Conservation (phyloP, 371 early-diverging fungal species). For the Circinella umbellata region DNA sequence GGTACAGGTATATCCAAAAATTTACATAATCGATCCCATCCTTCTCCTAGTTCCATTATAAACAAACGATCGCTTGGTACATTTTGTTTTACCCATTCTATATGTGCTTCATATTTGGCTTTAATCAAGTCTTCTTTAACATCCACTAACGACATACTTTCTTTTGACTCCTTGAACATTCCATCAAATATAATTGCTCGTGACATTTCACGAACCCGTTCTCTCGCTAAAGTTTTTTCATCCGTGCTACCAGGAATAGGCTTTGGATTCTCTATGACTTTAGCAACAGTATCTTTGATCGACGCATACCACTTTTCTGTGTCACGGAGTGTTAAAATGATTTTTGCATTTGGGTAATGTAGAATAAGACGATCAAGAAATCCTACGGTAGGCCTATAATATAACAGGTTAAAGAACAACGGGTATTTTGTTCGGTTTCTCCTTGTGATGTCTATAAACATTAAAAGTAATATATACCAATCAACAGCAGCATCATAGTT, state of each 20-base stretch:
- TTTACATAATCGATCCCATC: slow-evolving; percentile 22
- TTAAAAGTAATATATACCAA: slow-evolving; percentile 11
- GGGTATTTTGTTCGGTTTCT: too few relatives aligned
- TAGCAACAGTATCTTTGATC: slow-evolving; percentile 29
- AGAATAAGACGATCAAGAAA: slow-evolving; percentile 16
- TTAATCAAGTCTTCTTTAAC: slow-evolving; percentile 24
- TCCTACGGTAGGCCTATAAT: not conserved
- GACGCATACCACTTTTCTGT: slow-evolving; percentile 45
- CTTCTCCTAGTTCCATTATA: slow-evolving; percentile 38
- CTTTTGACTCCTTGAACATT: slow-evolving; percentile 7
- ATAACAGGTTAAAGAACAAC: too few relatives aligned
- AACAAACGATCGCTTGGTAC: slow-evolving; percentile 35
- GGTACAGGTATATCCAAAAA: slow-evolving; percentile 22
- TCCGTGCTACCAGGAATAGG: too few relatives aligned
- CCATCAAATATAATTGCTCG: slow-evolving; percentile 25
- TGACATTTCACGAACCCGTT: slow-evolving; percentile 14
- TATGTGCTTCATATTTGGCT: slow-evolving; percentile 28
- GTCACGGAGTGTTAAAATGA: slow-evolving; percentile 35
- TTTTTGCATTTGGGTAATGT: slow-evolving; percentile 45
- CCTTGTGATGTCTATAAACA: too few relatives aligned
- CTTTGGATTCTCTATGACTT: too few relatives aligned
- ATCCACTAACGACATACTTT: slow-evolving; percentile 3
- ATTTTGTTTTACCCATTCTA: slow-evolving; percentile 30
- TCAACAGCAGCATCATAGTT: slow-evolving; percentile 41
- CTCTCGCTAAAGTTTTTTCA: not conserved